Base-by-base conservation (phyloP, 331 rosid genomes). In the Quercus phellos region DNA sequence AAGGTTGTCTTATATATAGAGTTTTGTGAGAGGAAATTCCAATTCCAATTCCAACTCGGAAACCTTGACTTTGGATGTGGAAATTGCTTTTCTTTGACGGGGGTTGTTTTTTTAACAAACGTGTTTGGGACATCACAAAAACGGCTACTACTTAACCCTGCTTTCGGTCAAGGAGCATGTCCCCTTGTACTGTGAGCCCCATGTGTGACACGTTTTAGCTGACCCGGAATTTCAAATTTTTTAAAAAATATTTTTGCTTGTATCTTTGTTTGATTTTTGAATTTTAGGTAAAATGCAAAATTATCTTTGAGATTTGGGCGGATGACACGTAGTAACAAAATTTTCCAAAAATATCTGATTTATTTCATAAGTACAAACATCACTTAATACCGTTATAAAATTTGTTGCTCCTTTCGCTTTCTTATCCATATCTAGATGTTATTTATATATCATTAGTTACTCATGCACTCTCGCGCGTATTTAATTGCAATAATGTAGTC, bases 171-270 rank as follows among this genome's bases (percentile, higher is more conserved):
- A 85, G 32, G 16, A 51, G 74, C 64, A 67, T 71, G 77, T 68
- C 38, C 56, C 59, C 79, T 32, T 43, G 68, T 75, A 72, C 59
- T 1, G 34, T 34, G 58, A 66, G 6, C 73, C 6, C 46, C 79
- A 85, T 79, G 82, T 59, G 79, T 79, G 50, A 73, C 84, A 79
- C 86, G 82, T 82, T 77, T 7, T 63, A 17, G 50, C 71, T 4
- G 51, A n/a, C 51, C 22, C 22, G 1, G 5, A 66, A 63, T 22
- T 11, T 4, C 54, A 38, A 34, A 1, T 43, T 43, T n/a, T 74
- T 58, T 0, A 9, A 34, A 32, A 5, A 35, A 35, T 6, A 7
- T 6, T 35, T 12, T 1, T 1, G 0, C 13, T n/a, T 30, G 12
- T 29, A 4, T 14, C 51, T 13, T 1, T 6, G 13, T 4, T 46